These are phyloP conservation scores for Gymnopus androsaceus DNA, from an alignment of 1,284 basidiomycete species.

Conservation along the genomic window DNA sequence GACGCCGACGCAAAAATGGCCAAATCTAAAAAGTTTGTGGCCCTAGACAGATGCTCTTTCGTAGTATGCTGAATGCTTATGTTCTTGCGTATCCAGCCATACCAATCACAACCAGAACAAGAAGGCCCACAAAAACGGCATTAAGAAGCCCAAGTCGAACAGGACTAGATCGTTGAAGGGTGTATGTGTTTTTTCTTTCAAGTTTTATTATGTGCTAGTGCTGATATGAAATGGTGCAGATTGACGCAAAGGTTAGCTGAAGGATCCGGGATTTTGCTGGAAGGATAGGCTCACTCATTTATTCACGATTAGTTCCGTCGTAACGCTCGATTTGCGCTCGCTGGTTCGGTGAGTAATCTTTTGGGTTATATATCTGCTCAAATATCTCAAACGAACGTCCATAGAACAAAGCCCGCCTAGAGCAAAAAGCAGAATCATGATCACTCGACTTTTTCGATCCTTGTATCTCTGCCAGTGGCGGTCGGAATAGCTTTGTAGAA, in stretches of 20 bases:
- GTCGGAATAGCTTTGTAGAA: not conserved
- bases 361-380: slow-evolving; percentile 5
- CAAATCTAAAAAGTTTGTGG: slow-evolving; percentile 78
- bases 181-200: slow-evolving; percentile 55
- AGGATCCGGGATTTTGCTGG: slow-evolving; percentile 1
- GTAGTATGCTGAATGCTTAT: not conserved
- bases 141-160: slow-evolving; percentile 79
- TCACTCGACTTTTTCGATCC: not conserved
- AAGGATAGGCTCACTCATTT: slow-evolving; percentile 9
- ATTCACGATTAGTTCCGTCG: slow-evolving; percentile 71
- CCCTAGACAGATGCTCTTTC: not conserved
- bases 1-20: slow-evolving; percentile 56
- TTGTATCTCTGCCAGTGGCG: not conserved
- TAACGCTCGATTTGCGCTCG: slow-evolving; percentile 77
- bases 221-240: slow-evolving; percentile 43
- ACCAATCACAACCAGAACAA: slow-evolving; percentile 93
- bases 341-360: slow-evolving; percentile 69
- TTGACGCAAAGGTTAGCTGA: slow-evolving; percentile 78
- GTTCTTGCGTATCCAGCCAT: slow-evolving; percentile 51
- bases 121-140: slow-evolving; percentile 98
- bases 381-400: slow-evolving; percentile 17
- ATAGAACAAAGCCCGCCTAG: slow-evolving; percentile 65
- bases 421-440: slow-evolving; percentile 54
- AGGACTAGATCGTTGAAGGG: slow-evolving; percentile 87
- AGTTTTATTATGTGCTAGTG: slow-evolving; percentile 1